Percentiles rank a stretch among this genome's conserved stretches.
phyloP scores from a whole-genome alignment of 805 yeast genomes.

The Zygosaccharomyces bailii region DNA sequence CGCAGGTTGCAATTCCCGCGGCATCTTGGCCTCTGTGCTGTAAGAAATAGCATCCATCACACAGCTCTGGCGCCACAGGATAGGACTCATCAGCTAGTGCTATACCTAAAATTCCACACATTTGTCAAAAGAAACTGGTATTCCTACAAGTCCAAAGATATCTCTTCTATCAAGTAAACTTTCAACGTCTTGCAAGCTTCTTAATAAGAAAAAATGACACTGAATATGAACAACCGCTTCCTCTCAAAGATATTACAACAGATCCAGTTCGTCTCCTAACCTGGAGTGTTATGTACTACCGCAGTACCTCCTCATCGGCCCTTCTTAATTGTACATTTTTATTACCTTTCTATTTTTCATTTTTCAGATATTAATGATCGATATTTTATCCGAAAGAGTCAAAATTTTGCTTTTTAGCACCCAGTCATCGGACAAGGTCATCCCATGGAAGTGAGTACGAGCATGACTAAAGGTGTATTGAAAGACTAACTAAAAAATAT shows the following conservation, averaged over 20 bases:
- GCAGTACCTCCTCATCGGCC: background rate
- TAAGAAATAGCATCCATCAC: constrained; percentile 87
- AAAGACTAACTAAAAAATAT: background rate
- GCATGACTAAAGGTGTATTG: background rate
- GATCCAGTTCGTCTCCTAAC: background rate
- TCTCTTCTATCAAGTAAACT: background rate
- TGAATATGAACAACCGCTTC: too few species aligned
- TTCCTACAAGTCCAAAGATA: background rate
- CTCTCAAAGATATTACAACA: too few species aligned
- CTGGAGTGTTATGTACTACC: background rate
- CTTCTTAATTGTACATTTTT: background rate
- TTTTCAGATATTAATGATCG: constrained; percentile 3
- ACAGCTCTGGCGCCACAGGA: constrained; percentile 81
- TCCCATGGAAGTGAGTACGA: background rate
- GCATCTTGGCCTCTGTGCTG: constrained; percentile 99
- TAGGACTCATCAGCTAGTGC: constrained; percentile 70
- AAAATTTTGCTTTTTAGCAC: constrained; percentile 7
- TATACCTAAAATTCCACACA: constrained; percentile 96
- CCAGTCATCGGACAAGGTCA: constrained; percentile 7
- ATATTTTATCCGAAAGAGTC: constrained; percentile 9
- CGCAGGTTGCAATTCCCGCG: constrained; percentile 97
- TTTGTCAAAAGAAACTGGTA: constrained; percentile 32
- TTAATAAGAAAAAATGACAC: too few species aligned
- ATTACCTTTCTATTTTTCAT: background rate
- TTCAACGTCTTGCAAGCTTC: background rate